Evolutionary conservation across 805 yeast species (phyloP).

Genomic region (Candida manassasensis): DNA sequence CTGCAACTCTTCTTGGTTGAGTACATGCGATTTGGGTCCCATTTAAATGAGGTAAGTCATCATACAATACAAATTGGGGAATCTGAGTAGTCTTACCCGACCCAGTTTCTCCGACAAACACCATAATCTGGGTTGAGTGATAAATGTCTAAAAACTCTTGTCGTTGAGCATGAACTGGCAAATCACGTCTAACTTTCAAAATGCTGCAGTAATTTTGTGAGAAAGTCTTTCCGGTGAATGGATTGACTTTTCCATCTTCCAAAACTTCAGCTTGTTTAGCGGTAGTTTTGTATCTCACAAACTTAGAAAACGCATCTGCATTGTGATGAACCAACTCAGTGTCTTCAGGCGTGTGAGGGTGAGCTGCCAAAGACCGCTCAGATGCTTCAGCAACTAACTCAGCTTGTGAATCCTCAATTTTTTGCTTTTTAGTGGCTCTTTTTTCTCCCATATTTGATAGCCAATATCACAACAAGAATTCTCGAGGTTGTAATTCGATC

Average conservation of each 20-base stretch:
- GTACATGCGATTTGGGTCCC: constrained; percentile 94
- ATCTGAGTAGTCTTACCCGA: constrained; percentile 98
- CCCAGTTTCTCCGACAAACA: constrained; percentile 98
- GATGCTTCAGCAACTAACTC: constrained; percentile 66
- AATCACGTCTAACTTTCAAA: constrained; percentile 69
- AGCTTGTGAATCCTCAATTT: constrained; percentile 49
- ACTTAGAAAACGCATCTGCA: constrained; percentile 56
- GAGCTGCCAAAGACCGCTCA: constrained; percentile 46
- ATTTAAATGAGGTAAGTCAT: constrained; percentile 83
- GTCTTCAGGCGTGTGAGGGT: constrained; percentile 40
- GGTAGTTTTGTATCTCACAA: constrained; percentile 60
- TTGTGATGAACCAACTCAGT: constrained; percentile 50
- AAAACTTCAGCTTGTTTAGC: constrained; percentile 55
- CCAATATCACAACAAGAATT: not conserved
- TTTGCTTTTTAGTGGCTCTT: constrained; percentile 41
- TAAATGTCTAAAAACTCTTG: constrained; percentile 80
- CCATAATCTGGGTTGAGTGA: constrained; percentile 90
- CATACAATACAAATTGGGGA: constrained; percentile 90
- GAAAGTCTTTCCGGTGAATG: constrained; percentile 70
- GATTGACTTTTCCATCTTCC: constrained; percentile 60
- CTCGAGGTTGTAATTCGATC: not conserved
- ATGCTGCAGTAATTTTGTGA: constrained; percentile 71
- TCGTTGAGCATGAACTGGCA: constrained; percentile 93
- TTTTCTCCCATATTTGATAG: not conserved
- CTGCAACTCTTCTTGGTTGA: constrained; percentile 96